Percentiles rank a stretch among this genome's conserved stretches.
Evolutionary conservation across 768 basidiomycete genomes (phyloP).

Genomic region (Candolleomyces efflorescens): DNA sequence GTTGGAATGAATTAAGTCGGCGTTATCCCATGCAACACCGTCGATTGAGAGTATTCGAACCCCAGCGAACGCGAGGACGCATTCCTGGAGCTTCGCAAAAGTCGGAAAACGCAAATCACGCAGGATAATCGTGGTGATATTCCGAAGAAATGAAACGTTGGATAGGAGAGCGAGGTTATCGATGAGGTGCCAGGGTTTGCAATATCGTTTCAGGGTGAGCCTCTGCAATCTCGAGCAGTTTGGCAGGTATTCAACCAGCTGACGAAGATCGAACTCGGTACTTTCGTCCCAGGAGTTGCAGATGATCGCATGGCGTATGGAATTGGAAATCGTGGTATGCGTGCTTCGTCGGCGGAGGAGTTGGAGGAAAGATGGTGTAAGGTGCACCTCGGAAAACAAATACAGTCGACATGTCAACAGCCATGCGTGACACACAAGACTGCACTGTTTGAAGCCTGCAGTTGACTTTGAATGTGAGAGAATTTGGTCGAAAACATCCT

Average conservation of each 20-base stretch:
- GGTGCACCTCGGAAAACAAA: conserved; percentile 28
- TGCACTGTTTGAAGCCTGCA: conserved; percentile 14
- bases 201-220: neutral
- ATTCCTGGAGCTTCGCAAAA: too few species aligned
- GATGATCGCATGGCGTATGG: neutral
- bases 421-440: conserved; percentile 30
- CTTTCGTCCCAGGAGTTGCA: neutral
- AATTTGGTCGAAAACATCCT: neutral
- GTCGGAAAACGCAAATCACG: too few species aligned
- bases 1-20: too few species aligned
- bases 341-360: conserved; percentile 8
- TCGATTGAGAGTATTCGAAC: too few species aligned
- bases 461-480: neutral
- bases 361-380: conserved; percentile 22
- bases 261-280: too few species aligned
- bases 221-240: neutral
- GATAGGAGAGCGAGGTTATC: neutral
- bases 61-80: too few species aligned
- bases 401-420: conserved; percentile 25
- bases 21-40: too few species aligned
- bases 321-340: neutral
- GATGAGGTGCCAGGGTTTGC: neutral
- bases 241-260: neutral
- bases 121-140: too few species aligned
- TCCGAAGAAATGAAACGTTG: neutral